phyloP scores from a whole-genome alignment of 352 stramenopile species.

The Phytophthora tentaculata region DNA sequence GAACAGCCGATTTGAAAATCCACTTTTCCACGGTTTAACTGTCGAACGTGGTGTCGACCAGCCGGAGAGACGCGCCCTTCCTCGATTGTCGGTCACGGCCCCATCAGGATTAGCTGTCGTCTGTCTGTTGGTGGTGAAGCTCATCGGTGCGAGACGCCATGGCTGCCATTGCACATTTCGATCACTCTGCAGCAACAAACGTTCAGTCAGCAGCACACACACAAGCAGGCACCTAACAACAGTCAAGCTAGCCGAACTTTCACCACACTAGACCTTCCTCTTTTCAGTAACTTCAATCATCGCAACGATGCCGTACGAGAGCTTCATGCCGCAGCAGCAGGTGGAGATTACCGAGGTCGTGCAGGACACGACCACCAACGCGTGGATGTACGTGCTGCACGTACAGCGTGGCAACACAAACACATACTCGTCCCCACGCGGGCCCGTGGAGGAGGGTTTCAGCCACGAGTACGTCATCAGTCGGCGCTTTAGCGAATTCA shows the following conservation, averaged over 20 bases:
- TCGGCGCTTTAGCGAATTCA: slow-evolving; percentile 77
- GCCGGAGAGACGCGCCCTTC: slow-evolving; percentile 13
- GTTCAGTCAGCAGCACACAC: neutral
- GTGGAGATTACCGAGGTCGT: slow-evolving; percentile 73
- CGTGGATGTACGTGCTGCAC: slow-evolving; percentile 73
- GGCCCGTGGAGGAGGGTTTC: slow-evolving; percentile 45
- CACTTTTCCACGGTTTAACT: slow-evolving; percentile 10
- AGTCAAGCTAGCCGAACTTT: slow-evolving; percentile 4
- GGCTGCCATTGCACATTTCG: slow-evolving; percentile 38
- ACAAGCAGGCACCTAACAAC: slow-evolving; percentile 2
- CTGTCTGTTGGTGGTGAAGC: slow-evolving; percentile 16
- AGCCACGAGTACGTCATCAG: slow-evolving; percentile 62
- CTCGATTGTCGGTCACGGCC: slow-evolving; percentile 15
- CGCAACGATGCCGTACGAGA: slow-evolving; percentile 75
- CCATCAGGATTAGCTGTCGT: slow-evolving; percentile 30
- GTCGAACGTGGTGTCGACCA: slow-evolving; percentile 10
- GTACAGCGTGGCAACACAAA: slow-evolving; percentile 46
- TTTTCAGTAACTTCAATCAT: neutral
- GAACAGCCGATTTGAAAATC: slow-evolving; percentile 10
- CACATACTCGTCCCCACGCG: slow-evolving; percentile 39
- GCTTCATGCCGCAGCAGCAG: slow-evolving; percentile 64
- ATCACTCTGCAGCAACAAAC: slow-evolving; percentile 17
- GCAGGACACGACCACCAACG: slow-evolving; percentile 57
- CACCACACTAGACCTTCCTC: neutral
- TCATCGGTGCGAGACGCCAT: slow-evolving; percentile 10